Evolutionary conservation across 257 asterid species (phyloP), one percentile per base, ranked within the genome.

Genomic region (Prunella vulgaris): DNA sequence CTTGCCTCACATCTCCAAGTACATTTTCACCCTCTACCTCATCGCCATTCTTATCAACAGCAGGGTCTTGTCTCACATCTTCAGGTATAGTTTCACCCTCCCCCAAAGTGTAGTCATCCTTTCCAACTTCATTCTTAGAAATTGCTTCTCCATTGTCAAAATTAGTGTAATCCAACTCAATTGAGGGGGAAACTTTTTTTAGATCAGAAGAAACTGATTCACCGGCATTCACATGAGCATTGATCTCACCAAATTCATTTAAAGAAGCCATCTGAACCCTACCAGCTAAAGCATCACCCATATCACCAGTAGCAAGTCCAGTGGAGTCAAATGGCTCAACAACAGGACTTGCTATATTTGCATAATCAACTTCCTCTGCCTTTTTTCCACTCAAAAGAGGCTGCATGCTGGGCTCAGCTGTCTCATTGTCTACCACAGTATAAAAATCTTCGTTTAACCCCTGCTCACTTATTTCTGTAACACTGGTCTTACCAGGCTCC

Each of bases 21-120:
- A 73, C 81, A 73, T 62, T 76, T 71, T 84, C 89, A 66, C 38
- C 64, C 59, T 60, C 81, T 44, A 52, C 71, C 69, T 46, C 76
- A 71, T 74, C 72, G 52, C 70, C 84, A 72, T 65, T 77, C 54
- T 78, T 76, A 5, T n/a, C 53, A 46, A 46, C 53, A 46, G 53
- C 59, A 52, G 60, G 71, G 62, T 51, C 66, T 63, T 71, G 71
- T 72, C 74, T 69, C 48, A 40, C 68, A 46, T 73, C 73, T 48
- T 71, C 69, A 35, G 72, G 66, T 54, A 74, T 81, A 73, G 64
- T 73, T 73, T 84, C 88, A 63, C 38, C 66, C 58, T 60, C 79
- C 48, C 52, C 71, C 71, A 46, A 40, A 70, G 68, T 73, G 69
- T 74, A 68, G 57, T 68, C 84, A 70, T 63, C 79, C 54, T 78